Evolutionary conservation across 2,329 filamentous ascomycete genomes (phyloP).

Genomic region (Tolypocladium tropicale): DNA sequence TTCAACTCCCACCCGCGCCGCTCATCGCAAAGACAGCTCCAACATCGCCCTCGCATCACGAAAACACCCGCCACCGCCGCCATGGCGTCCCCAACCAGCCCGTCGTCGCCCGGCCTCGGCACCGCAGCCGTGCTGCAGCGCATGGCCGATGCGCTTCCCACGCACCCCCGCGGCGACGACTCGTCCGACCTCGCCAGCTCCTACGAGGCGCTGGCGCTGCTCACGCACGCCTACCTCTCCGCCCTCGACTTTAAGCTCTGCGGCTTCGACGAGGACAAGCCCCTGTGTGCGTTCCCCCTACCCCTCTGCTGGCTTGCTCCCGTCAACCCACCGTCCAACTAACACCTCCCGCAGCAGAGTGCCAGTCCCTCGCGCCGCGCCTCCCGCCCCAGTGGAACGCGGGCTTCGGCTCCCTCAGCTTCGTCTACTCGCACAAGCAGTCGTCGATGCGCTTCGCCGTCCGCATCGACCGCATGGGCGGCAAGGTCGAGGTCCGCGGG

Average conservation of each 20-base stretch:
- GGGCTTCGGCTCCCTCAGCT: constrained; percentile 59
- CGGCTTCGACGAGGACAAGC: constrained; percentile 76
- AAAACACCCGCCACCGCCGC: neutral
- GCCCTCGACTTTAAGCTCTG: constrained; percentile 71
- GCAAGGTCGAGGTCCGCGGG: constrained; percentile 74
- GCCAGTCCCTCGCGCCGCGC: constrained; percentile 45
- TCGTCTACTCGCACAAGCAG: constrained; percentile 78
- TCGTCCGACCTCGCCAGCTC: constrained; percentile 57
- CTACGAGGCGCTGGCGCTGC: constrained; percentile 75
- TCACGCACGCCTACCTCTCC: constrained; percentile 73
- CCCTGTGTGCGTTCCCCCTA: constrained; percentile 46
- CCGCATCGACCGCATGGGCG: constrained; percentile 71
- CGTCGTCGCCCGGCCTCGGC: constrained; percentile 1
- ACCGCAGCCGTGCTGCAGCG: constrained; percentile 32
- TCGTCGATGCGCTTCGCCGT: constrained; percentile 77
- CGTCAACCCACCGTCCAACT: too few species aligned
- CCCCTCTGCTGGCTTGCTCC: too few species aligned
- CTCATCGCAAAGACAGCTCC: too few species aligned
- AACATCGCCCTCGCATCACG: neutral
- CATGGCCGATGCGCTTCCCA: constrained; percentile 52
- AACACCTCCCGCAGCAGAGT: constrained; percentile 24
- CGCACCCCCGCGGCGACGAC: constrained; percentile 39
- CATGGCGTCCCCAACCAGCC: constrained; percentile 18
- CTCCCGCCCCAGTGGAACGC: constrained; percentile 76
- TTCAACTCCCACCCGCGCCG: neutral